These are phyloP conservation scores for Xylaria palmicola DNA, from an alignment of 495 filamentous ascomycete genomes.

Conservation along the genomic window DNA sequence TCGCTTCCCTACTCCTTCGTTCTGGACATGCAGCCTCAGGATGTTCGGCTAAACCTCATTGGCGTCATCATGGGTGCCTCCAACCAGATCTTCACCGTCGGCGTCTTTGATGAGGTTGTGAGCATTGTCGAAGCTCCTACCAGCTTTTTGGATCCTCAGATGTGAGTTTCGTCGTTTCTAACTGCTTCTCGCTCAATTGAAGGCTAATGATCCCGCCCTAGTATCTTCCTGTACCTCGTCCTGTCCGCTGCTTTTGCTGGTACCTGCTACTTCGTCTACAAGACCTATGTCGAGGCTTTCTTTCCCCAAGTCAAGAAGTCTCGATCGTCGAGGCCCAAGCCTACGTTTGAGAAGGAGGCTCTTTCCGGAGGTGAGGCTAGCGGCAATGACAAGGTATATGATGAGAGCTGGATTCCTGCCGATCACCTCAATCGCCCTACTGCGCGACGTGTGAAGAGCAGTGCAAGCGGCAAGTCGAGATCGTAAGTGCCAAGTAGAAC, in stretches of 20 bases:
- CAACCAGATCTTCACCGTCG: conserved; percentile 68
- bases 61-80: conserved; percentile 69
- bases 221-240: conserved; percentile 96
- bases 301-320: conserved; percentile 87
- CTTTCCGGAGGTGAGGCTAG: conserved; percentile 66
- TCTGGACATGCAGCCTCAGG: conserved; percentile 91
- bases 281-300: conserved; percentile 92
- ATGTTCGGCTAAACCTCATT: conserved; percentile 71
- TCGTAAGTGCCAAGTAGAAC: conserved; percentile 32
- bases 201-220: conserved; percentile 40
- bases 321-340: conserved; percentile 58
- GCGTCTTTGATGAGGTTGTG: conserved; percentile 84
- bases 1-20: conserved; percentile 78
- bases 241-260: conserved; percentile 74
- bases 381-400: conserved; percentile 66
- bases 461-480: conserved; percentile 59
- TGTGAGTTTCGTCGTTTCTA: conserved; percentile 57
- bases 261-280: conserved; percentile 94
- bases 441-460: conserved; percentile 75
- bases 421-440: conserved; percentile 86
- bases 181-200: background rate
- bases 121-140: conserved; percentile 88
- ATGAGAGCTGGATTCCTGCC: conserved; percentile 94
- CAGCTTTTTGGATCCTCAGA: conserved; percentile 93
- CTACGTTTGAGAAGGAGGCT: conserved; percentile 57